A percentile compares a stretch with the other conserved stretches of the same genome.
phyloP scores from a whole-genome alignment of 2,329 filamentous ascomycete species.

The Gnomoniopsis smithogilvyi region DNA sequence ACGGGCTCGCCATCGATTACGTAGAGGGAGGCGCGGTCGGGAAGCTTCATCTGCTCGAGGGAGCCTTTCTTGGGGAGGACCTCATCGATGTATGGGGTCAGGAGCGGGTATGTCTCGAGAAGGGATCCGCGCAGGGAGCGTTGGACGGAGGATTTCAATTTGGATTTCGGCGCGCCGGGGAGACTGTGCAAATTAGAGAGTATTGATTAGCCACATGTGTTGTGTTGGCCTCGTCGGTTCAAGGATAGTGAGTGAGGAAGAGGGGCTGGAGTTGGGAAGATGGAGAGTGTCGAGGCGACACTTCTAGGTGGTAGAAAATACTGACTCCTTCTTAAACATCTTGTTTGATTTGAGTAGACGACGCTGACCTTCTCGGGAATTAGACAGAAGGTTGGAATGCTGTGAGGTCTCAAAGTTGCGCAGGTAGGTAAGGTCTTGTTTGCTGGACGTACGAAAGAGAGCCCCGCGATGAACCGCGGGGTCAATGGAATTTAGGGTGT shows the following conservation, averaged over 20 bases:
- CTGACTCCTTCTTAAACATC: constrained; percentile 95
- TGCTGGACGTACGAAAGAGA: constrained; percentile 9
- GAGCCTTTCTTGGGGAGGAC: constrained; percentile 93
- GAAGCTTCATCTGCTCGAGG: constrained; percentile 86
- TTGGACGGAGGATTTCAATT: constrained; percentile 96
- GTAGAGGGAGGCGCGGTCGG: constrained; percentile 87
- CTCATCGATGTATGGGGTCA: constrained; percentile 86
- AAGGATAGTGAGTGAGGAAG: not conserved
- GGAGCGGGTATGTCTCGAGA: constrained; percentile 78
- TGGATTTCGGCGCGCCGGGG: constrained; percentile 76
- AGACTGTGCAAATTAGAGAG: constrained; percentile 50
- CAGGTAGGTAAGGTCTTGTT: not conserved
- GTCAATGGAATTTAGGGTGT: constrained; percentile 17
- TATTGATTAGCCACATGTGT: constrained; percentile 21
- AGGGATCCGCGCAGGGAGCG: constrained; percentile 80
- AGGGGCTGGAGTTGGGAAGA: not conserved
- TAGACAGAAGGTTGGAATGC: not conserved
- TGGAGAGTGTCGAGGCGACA: not conserved
- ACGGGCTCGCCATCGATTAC: constrained; percentile 73
- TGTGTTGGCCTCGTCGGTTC: not conserved
- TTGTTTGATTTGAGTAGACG: constrained; percentile 28
- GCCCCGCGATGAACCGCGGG: constrained; percentile 27
- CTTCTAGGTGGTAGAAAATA: constrained; percentile 16
- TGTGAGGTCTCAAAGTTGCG: not conserved
- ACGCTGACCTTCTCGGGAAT: not conserved